Evolutionary conservation across 2,329 filamentous ascomycete genomes (phyloP), one percentile per base, ranked within the genome.

Genomic region (Trichoderma hamatum): DNA sequence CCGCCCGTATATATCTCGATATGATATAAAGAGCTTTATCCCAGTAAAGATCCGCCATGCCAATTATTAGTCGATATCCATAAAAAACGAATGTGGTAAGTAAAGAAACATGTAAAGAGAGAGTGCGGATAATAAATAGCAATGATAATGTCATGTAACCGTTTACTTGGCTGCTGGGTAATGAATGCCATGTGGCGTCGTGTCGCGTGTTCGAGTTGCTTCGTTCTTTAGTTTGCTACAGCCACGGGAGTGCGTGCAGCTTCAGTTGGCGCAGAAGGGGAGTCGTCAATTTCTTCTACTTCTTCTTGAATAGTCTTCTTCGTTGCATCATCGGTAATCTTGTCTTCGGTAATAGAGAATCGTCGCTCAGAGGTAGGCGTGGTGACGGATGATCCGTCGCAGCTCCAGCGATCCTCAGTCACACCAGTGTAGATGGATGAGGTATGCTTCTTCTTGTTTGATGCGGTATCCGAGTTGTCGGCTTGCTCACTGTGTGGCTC

Each of bases 341-440:
- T 71, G 21, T 79, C 77, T 43, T 78, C 78, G 19, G 74, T 71
- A 13, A 77, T 72, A 3, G 79, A 80, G 46, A 73, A 76, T 11
- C 75, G 75, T 34, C 77, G 77, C 49, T 81, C 80, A 26, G 79
- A 81, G 2, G 78, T 81, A 2, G 80, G 79, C 1, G 80, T 81
- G 34, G 79, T 80, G 19, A 80, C 71, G 10, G 77, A 79, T 11
- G 80, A 79, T 30, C 78, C 76, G 46, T 80, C 78, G 24, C 78
- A 73, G 71, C 80, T 81, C 75, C 76, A 81, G 54, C 76, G 75
- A 46, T 80, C 78, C 32, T 80, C 79, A 1, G 76, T 80, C 7
- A 72, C 75, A n/a, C 79, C 78, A 14, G 79, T 81, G 65, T 77
- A 81, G 36, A 80, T 75, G 5, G 80, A 81, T 19, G 79, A 80